phyloP scores from a whole-genome alignment of 2,329 filamentous ascomycete genomes.

The Herpotrichia juniperi region DNA sequence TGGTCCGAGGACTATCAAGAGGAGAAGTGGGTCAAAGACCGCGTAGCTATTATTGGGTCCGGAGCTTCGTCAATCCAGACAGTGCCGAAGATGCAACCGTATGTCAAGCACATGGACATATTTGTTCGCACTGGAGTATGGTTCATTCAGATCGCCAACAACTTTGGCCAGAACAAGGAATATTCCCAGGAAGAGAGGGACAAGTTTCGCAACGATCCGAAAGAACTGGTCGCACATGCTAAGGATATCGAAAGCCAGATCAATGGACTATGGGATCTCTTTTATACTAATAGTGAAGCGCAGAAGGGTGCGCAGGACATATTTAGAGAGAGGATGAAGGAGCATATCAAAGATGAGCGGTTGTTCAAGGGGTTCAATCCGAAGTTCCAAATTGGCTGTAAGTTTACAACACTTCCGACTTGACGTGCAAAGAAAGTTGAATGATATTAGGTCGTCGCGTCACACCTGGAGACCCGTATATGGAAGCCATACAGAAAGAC shows the following conservation, averaged over 20 bases:
- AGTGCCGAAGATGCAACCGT: constrained; percentile 55
- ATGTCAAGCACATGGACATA: constrained; percentile 53
- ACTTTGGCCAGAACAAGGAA: constrained; percentile 52
- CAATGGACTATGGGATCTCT: constrained; percentile 55
- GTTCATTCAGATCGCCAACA: constrained; percentile 55
- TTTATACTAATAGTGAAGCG: constrained; percentile 50
- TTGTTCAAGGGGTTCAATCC: constrained; percentile 56
- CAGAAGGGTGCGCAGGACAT: constrained; percentile 48
- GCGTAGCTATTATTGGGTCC: constrained; percentile 53
- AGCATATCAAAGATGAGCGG: constrained; percentile 59
- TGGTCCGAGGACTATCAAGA: constrained; percentile 55
- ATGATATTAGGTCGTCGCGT: constrained; percentile 44
- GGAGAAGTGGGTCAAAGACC: constrained; percentile 49
- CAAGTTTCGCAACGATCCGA: constrained; percentile 50
- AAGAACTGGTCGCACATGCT: constrained; percentile 50
- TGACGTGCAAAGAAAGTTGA: background rate
- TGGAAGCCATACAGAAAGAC: constrained; percentile 56
- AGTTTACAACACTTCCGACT: constrained; percentile 8
- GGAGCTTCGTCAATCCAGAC: constrained; percentile 54
- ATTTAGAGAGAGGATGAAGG: constrained; percentile 53
- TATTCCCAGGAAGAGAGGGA: constrained; percentile 52
- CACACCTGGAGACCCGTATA: constrained; percentile 58
- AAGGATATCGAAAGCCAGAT: constrained; percentile 55
- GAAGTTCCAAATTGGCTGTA: constrained; percentile 53
- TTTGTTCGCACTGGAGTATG: constrained; percentile 55